Conservation (phyloP, 2,329 filamentous ascomycete species). For the Coniochaeta hoffmannii region DNA sequence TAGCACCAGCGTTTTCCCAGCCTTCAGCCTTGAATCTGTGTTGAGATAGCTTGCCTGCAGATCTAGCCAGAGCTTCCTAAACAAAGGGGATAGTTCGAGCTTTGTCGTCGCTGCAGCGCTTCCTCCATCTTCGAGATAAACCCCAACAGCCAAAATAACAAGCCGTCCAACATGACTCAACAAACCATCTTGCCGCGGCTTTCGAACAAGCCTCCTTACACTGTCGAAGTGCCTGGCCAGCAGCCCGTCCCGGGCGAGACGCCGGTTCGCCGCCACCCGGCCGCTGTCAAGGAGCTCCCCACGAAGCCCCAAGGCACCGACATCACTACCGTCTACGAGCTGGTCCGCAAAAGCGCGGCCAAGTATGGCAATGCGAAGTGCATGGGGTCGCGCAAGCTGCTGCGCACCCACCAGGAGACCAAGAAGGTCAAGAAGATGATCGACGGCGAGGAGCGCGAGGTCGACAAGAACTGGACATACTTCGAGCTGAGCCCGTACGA, state of each 20-base stretch:
- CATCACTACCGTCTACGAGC: constrained; percentile 68
- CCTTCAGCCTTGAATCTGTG: neutral
- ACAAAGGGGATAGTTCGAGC: neutral
- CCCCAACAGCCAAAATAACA: neutral
- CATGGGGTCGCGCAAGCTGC: constrained; percentile 63
- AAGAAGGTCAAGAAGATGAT: constrained; percentile 88
- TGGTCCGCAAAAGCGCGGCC: constrained; percentile 59
- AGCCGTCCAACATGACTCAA: neutral
- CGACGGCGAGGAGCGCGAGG: constrained; percentile 69
- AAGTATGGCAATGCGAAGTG: constrained; percentile 59
- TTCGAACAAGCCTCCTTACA: constrained; percentile 55
- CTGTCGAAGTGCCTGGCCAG: constrained; percentile 58
- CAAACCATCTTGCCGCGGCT: constrained; percentile 33
- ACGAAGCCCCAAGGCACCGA: constrained; percentile 53
- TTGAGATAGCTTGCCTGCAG: neutral
- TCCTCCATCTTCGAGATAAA: neutral
- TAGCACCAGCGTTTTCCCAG: neutral
- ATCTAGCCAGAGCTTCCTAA: constrained; percentile 1
- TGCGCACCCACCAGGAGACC: constrained; percentile 72
- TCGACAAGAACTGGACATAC: constrained; percentile 83
- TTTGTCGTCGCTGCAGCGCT: neutral
- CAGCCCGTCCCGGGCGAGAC: constrained; percentile 65
- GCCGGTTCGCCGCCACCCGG: constrained; percentile 59
- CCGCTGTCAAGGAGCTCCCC: constrained; percentile 54
- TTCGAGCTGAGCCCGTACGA: constrained; percentile 76